Evolutionary conservation across 2,329 filamentous ascomycete species (phyloP).

Genomic region (Pseudomassariella vexata): DNA sequence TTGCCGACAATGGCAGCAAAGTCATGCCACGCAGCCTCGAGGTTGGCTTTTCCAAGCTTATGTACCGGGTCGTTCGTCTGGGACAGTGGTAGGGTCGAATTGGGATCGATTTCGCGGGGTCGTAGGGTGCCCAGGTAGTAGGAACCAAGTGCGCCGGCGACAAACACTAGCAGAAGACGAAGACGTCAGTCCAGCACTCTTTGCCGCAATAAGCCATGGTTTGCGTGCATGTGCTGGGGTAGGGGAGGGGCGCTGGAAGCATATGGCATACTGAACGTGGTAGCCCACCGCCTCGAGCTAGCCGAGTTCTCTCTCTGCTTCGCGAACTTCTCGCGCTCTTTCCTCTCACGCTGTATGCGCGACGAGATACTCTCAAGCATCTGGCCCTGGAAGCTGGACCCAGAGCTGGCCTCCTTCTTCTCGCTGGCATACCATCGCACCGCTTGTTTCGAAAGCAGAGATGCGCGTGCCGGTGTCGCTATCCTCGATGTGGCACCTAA

Average conservation of each 20-base stretch:
- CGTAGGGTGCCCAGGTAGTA: slow-evolving; percentile 56
- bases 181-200: no score
- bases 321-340: slow-evolving; percentile 46
- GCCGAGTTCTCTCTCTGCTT: slow-evolving; percentile 30
- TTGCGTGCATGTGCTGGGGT: no score
- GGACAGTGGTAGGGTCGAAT: slow-evolving; percentile 55
- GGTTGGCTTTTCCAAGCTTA: slow-evolving; percentile 54
- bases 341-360: slow-evolving; percentile 48
- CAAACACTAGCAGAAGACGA: slow-evolving; percentile 38
- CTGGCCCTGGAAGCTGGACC: slow-evolving; percentile 49
- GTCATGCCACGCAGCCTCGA: slow-evolving; percentile 66
- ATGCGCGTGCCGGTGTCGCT: slow-evolving; percentile 2
- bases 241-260: not conserved
- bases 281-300: slow-evolving; percentile 40
- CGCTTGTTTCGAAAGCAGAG: slow-evolving; percentile 2
- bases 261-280: slow-evolving; percentile 47
- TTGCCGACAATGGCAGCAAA: slow-evolving; percentile 58
- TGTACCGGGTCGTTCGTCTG: slow-evolving; percentile 46
- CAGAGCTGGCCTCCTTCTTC: slow-evolving; percentile 22
- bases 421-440: slow-evolving; percentile 21
- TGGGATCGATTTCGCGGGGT: slow-evolving; percentile 41
- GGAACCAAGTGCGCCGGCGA: slow-evolving; percentile 43
- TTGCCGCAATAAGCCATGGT: no score
- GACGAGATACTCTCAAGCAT: slow-evolving; percentile 53
- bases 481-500: no score